A percentile compares a stretch with the other conserved stretches of the same genome.
Evolutionary conservation across 2,329 filamentous ascomycete genomes (phyloP).

Genomic region (Escovopsis sp.): DNA sequence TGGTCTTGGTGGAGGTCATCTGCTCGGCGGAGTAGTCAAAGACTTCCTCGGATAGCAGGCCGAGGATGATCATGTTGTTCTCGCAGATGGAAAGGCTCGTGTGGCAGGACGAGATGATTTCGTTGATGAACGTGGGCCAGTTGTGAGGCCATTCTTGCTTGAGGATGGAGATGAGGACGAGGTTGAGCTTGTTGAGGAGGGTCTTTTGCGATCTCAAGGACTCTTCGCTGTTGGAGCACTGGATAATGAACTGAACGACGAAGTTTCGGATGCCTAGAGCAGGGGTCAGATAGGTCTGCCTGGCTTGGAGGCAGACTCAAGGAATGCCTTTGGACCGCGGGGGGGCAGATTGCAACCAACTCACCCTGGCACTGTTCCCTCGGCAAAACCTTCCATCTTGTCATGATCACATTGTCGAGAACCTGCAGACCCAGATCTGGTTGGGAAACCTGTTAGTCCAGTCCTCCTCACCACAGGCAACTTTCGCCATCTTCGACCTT

Average conservation of each 20-base stretch:
- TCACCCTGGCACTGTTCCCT: conserved; percentile 84
- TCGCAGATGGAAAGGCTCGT: conserved; percentile 95
- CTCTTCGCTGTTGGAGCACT: conserved; percentile 82
- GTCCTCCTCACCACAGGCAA: background rate
- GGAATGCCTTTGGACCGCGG: conserved; percentile 16
- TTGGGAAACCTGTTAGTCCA: conserved; percentile 12
- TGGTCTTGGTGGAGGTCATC: conserved; percentile 97
- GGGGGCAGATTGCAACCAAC: conserved; percentile 10
- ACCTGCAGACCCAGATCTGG: conserved; percentile 87
- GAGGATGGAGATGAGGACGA: conserved; percentile 90
- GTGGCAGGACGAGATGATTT: conserved; percentile 93
- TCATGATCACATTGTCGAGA: conserved; percentile 96
- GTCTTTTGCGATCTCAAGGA: conserved; percentile 71
- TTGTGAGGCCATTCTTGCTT: conserved; percentile 99
- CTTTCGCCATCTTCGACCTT: background rate
- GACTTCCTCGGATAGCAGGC: conserved; percentile 90
- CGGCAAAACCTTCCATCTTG: conserved; percentile 94
- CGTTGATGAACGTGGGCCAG: conserved; percentile 99
- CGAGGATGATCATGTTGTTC: conserved; percentile 98
- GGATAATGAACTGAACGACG: conserved; percentile 95
- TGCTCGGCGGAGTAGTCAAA: conserved; percentile 98
- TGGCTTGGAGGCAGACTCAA: conserved; percentile 2
- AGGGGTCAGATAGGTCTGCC: background rate
- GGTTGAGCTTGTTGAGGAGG: conserved; percentile 93
- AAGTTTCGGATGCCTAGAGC: conserved; percentile 87